These are phyloP conservation scores for Candida anglica DNA, from an alignment of 805 yeast genomes.

Conservation along the genomic window DNA sequence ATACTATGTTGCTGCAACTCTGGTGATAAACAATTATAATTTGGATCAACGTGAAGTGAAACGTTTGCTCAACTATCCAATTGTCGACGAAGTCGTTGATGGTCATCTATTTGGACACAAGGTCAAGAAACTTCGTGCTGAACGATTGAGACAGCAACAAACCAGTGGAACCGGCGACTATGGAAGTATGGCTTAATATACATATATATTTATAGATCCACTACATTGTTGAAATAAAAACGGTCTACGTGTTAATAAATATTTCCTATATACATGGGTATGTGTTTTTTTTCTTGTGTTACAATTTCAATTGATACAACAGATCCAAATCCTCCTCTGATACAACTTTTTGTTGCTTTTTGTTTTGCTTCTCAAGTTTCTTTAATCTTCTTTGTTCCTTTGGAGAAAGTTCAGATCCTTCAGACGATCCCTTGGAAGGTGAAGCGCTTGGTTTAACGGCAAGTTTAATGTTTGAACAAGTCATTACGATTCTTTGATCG, in stretches of 20 bases:
- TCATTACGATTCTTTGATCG: slow-evolving; percentile 20
- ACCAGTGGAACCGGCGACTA: slow-evolving; percentile 15
- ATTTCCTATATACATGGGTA: too few relatives aligned
- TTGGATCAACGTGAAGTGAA: slow-evolving; percentile 32
- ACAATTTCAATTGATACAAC: slow-evolving; percentile 35
- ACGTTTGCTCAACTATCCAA: slow-evolving; percentile 36
- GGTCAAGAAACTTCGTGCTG: slow-evolving; percentile 32
- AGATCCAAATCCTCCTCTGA: slow-evolving; percentile 35
- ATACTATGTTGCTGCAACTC: slow-evolving; percentile 27
- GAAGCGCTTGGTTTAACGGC: too few relatives aligned
- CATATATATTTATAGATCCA: neutral
- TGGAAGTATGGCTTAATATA: slow-evolving; percentile 23
- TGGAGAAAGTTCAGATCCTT: slow-evolving; percentile 7
- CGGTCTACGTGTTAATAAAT: too few relatives aligned
- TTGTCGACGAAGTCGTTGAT: slow-evolving; percentile 37
- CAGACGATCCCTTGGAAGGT: slow-evolving; percentile 4
- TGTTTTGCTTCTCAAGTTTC: slow-evolving; percentile 12
- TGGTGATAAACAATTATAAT: slow-evolving; percentile 27
- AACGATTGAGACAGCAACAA: slow-evolving; percentile 13
- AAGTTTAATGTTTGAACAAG: slow-evolving; percentile 11
- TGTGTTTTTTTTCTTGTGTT: too few relatives aligned
- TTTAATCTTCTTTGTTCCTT: slow-evolving; percentile 15
- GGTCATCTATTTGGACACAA: slow-evolving; percentile 41
- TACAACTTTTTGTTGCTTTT: slow-evolving; percentile 6
- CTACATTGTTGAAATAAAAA: too few relatives aligned